A percentile compares a stretch with the other conserved stretches of the same genome.
These are phyloP conservation scores for Tolypocladium pustulatum DNA, from an alignment of 2,329 filamentous ascomycete genomes.

Conservation along the genomic window DNA sequence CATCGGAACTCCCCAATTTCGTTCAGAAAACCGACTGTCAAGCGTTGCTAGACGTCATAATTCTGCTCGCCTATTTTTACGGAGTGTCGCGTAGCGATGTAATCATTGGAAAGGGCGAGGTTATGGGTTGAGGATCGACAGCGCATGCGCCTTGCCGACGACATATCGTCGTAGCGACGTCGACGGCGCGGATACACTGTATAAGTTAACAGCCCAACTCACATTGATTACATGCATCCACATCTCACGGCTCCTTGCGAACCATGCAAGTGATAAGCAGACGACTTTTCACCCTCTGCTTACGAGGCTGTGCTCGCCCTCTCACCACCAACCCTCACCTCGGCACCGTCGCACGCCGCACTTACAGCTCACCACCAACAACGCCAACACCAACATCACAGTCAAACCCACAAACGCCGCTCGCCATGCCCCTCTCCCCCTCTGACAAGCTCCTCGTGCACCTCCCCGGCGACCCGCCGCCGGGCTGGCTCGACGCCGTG, in stretches of 20 bases:
- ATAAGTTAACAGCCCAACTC: not conserved
- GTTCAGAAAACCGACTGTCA: too few relatives aligned
- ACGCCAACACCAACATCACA: not conserved
- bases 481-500: slow-evolving; percentile 23
- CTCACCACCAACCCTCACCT: not conserved
- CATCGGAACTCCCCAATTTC: too few relatives aligned
- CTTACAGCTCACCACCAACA: not conserved
- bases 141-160: not conserved
- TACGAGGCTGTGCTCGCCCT: not conserved
- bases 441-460: slow-evolving; percentile 30
- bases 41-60: too few relatives aligned
- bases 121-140: too few relatives aligned
- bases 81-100: not conserved
- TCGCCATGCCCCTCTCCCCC: slow-evolving; percentile 13
- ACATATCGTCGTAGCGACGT: not conserved
- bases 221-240: not conserved
- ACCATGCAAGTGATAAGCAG: not conserved
- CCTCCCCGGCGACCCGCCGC: slow-evolving; percentile 17
- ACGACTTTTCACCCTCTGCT: not conserved
- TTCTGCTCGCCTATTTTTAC: too few relatives aligned
- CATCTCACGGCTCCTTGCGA: not conserved
- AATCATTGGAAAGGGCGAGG: not conserved
- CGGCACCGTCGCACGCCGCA: not conserved
- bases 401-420: not conserved
- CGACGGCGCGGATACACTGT: not conserved